A percentile compares a stretch with the other conserved stretches of the same genome.
Conservation (phyloP, 1,284 basidiomycete genomes). For the Cutaneotrichosporon cavernicola region DNA sequence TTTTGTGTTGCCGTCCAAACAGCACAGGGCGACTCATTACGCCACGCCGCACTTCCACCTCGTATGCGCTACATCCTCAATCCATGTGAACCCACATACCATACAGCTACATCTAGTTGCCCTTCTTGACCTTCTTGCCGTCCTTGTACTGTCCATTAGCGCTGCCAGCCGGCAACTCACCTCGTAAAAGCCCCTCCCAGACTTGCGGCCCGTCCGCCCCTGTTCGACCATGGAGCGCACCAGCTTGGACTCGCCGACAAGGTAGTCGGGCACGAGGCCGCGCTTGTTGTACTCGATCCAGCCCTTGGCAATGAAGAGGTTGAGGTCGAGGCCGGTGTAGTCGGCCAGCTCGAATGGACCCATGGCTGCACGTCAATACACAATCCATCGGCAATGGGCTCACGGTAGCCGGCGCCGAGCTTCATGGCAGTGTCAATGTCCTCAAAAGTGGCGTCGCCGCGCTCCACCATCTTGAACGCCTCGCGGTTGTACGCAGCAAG, state of each 20-base stretch:
- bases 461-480: slow-evolving; percentile 60
- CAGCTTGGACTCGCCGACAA: slow-evolving; percentile 54
- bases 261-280: slow-evolving; percentile 53
- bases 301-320: slow-evolving; percentile 56
- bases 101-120: slow-evolving; percentile 2
- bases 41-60: not conserved
- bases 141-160: slow-evolving; percentile 8
- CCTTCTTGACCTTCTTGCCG: slow-evolving; percentile 9
- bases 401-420: slow-evolving; percentile 58
- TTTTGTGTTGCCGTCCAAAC: too few relatives aligned
- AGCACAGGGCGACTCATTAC: not conserved
- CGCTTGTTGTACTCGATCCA: slow-evolving; percentile 57
- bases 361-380: slow-evolving; percentile 37
- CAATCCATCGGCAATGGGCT: not conserved
- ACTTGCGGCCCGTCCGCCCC: slow-evolving; percentile 59
- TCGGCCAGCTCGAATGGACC: slow-evolving; percentile 60
- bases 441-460: slow-evolving; percentile 59
- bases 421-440: slow-evolving; percentile 63
- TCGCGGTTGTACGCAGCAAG: slow-evolving; percentile 59
- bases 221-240: slow-evolving; percentile 58
- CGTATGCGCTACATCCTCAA: not conserved
- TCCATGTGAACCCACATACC: not conserved
- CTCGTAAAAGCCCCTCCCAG: slow-evolving; percentile 53
- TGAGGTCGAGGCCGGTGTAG: slow-evolving; percentile 57
- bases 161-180: slow-evolving; percentile 22